Evolutionary conservation across 352 stramenopile genomes (phyloP).

Genomic region (Pythium inflatum): DNA sequence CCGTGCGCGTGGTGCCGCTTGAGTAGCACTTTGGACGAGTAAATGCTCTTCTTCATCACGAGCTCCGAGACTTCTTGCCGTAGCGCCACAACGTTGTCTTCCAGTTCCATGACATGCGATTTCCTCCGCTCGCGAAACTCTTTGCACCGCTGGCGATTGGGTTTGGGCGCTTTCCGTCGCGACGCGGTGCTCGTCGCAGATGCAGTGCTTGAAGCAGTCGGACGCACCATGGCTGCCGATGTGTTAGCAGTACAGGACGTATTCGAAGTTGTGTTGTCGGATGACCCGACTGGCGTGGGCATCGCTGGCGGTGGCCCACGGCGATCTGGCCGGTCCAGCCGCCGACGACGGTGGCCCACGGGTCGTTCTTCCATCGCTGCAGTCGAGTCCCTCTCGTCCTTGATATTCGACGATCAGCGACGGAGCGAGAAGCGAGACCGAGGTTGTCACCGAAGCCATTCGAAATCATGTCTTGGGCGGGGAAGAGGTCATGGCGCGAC

Average conservation of each 20-base stretch:
- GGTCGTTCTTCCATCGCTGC: conserved; percentile 18
- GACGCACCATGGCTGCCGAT: conserved; percentile 11
- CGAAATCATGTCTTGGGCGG: conserved; percentile 34
- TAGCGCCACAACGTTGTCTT: conserved; percentile 23
- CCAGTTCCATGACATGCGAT: conserved; percentile 26
- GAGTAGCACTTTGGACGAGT: conserved; percentile 32
- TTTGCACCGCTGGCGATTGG: conserved; percentile 37
- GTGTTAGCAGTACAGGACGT: neutral
- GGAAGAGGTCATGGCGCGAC: neutral
- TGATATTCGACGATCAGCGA: conserved; percentile 30
- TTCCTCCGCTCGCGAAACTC: conserved; percentile 38
- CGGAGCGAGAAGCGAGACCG: conserved; percentile 18
- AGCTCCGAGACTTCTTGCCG: conserved; percentile 33
- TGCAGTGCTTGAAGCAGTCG: neutral
- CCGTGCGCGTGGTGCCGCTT: conserved; percentile 36
- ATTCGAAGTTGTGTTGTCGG: neutral
- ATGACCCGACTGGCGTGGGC: neutral
- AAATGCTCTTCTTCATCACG: conserved; percentile 33
- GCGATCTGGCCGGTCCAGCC: neutral
- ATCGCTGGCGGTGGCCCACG: conserved; percentile 1
- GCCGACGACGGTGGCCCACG: conserved; percentile 13
- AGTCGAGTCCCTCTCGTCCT: conserved; percentile 18
- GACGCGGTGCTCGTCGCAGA: neutral
- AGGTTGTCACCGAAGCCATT: conserved; percentile 41
- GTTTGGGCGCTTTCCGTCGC: conserved; percentile 32